Conservation (phyloP, 148 eudicot species). For the Silene latifolia region DNA sequence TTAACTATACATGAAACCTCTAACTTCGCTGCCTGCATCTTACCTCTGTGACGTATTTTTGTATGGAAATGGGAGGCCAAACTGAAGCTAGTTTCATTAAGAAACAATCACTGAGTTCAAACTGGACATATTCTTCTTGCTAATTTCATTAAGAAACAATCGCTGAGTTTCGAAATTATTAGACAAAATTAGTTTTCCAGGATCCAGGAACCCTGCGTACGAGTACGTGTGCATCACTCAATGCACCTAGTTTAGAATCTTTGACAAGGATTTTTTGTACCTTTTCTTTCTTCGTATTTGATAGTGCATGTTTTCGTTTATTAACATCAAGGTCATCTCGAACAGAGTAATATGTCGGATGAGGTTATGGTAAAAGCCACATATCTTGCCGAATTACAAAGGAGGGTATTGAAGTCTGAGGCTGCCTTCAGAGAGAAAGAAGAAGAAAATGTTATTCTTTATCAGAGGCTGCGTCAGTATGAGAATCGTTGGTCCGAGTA, state of each 20-base stretch:
- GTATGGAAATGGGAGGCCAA: background rate
- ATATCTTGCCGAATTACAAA: constrained; percentile 86
- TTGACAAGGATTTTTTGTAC: background rate
- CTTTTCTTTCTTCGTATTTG: background rate
- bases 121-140: background rate
- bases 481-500: constrained; percentile 94
- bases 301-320: too few relatives aligned
- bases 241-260: background rate
- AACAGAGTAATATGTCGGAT: constrained; percentile 64
- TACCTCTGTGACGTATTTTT: too few relatives aligned
- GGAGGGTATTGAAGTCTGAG: constrained; percentile 85
- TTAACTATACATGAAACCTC: background rate
- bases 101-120: background rate
- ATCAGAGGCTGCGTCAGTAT: constrained; percentile 82
- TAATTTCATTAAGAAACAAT: too few relatives aligned
- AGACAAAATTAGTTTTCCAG: too few relatives aligned
- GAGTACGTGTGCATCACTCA: too few relatives aligned
- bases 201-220: too few relatives aligned
- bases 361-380: constrained; percentile 80
- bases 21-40: background rate
- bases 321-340: too few relatives aligned
- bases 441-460: constrained; percentile 86
- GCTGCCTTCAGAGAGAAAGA: constrained; percentile 77
- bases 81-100: background rate
- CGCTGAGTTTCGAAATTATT: too few relatives aligned